phyloP scores from a whole-genome alignment of 1,284 basidiomycete genomes.

The Uromyces viciae-fabae region DNA sequence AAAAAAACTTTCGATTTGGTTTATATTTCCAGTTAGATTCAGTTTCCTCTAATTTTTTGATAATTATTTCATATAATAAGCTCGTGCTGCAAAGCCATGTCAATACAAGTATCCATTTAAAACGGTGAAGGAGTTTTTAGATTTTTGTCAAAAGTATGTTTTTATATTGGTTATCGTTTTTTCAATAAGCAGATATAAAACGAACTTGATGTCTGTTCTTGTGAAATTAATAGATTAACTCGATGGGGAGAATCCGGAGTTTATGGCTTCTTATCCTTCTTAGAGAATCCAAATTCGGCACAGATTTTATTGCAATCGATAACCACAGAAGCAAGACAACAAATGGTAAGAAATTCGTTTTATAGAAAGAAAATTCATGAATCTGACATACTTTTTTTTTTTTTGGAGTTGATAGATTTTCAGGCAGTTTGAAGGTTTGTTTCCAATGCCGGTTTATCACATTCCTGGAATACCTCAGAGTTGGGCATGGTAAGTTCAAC shows the following conservation, averaged over 20 bases:
- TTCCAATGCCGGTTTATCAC: constrained; percentile 60
- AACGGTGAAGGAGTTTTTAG: constrained; percentile 63
- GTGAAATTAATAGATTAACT: constrained; percentile 54
- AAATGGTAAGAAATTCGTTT: constrained; percentile 57
- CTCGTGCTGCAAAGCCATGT: constrained; percentile 60
- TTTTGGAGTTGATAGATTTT: constrained; percentile 56
- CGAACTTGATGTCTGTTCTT: neutral
- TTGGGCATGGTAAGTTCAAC: constrained; percentile 27
- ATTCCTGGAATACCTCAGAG: neutral
- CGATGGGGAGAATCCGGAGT: constrained; percentile 65
- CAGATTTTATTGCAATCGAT: constrained; percentile 63
- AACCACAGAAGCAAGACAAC: constrained; percentile 66
- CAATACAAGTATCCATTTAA: constrained; percentile 65
- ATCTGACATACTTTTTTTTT: neutral
- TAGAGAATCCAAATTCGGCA: constrained; percentile 63
- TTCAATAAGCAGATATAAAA: neutral
- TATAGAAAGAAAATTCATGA: neutral
- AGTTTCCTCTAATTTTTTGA: neutral
- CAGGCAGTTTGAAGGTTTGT: constrained; percentile 64
- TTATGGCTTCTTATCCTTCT: constrained; percentile 64
- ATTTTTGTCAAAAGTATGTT: constrained; percentile 62
- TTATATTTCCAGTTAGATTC: neutral
- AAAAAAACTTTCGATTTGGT: neutral
- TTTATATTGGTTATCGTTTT: neutral
- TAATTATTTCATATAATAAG: constrained; percentile 42